Conservation (phyloP, 106 monocot species). For the Allium fistulosum region DNA sequence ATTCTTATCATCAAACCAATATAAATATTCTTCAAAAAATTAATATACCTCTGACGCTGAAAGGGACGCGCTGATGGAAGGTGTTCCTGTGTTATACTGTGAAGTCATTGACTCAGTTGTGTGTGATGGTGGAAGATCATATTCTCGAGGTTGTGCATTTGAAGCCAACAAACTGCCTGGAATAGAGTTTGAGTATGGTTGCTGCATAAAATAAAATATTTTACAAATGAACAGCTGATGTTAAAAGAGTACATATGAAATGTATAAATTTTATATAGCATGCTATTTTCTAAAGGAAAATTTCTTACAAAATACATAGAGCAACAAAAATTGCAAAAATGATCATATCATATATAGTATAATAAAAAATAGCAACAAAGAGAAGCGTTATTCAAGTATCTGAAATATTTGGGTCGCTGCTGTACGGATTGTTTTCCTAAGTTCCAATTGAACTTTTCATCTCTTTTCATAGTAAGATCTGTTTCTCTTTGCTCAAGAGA, state of each 20-base stretch:
- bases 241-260: background rate
- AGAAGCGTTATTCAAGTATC: too few species aligned
- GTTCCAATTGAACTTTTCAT: too few species aligned
- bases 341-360: too few species aligned
- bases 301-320: too few species aligned
- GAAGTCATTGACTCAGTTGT: slow-evolving; percentile 53
- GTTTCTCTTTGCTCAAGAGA: too few species aligned
- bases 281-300: too few species aligned
- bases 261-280: background rate
- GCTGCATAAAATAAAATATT: slow-evolving; percentile 40
- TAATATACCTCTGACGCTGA: slow-evolving; percentile 65
- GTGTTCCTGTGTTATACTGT: slow-evolving; percentile 50
- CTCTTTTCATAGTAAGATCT: too few species aligned
- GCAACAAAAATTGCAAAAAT: too few species aligned
- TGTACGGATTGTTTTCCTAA: too few species aligned
- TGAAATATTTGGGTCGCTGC: too few species aligned
- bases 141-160: slow-evolving; percentile 43
- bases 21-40: background rate
- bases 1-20: background rate
- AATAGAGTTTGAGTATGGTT: slow-evolving; percentile 54
- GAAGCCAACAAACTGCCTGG: slow-evolving; percentile 50
- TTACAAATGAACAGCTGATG: slow-evolving; percentile 2
- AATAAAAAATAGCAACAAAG: too few species aligned
- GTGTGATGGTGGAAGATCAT: slow-evolving; percentile 53
- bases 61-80: slow-evolving; percentile 52